These are phyloP conservation scores for Fusarium keratoplasticum DNA, from an alignment of 2,329 filamentous ascomycete species.

Conservation along the genomic window DNA sequence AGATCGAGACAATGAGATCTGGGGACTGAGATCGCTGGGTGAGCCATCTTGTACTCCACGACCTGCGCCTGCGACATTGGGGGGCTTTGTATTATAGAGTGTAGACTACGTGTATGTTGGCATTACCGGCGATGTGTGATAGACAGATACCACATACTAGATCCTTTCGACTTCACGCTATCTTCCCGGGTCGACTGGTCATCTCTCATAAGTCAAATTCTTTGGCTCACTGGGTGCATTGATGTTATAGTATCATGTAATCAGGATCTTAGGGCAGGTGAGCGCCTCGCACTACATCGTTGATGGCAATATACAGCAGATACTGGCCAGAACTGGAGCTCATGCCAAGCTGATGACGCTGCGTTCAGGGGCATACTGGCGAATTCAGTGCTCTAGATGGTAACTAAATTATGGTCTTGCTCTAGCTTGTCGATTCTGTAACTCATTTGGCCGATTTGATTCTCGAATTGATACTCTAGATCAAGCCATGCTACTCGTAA, in stretches of 20 bases:
- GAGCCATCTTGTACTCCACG: conserved; percentile 10
- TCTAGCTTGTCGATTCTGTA: too few species aligned
- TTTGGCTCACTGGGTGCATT: neutral
- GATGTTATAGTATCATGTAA: neutral
- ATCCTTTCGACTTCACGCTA: neutral
- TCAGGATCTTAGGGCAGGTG: neutral
- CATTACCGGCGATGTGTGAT: neutral
- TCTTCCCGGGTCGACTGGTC: neutral
- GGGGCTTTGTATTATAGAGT: conserved; percentile 15
- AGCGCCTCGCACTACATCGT: neutral
- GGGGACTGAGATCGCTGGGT: neutral
- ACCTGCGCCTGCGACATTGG: neutral
- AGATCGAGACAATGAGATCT: conserved; percentile 14
- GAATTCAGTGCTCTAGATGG: too few species aligned
- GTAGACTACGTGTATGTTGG: neutral
- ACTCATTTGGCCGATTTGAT: neutral
- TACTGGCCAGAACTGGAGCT: neutral
- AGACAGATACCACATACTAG: neutral
- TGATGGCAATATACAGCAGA: neutral
- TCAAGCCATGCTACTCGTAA: neutral
- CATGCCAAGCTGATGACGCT: neutral
- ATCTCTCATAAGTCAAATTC: neutral
- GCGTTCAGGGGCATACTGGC: neutral
- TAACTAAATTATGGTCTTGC: neutral
- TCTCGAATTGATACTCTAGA: neutral